Evolutionary conservation across 1,284 basidiomycete species (phyloP).

Genomic region (Stygiomarasmius scandens): DNA sequence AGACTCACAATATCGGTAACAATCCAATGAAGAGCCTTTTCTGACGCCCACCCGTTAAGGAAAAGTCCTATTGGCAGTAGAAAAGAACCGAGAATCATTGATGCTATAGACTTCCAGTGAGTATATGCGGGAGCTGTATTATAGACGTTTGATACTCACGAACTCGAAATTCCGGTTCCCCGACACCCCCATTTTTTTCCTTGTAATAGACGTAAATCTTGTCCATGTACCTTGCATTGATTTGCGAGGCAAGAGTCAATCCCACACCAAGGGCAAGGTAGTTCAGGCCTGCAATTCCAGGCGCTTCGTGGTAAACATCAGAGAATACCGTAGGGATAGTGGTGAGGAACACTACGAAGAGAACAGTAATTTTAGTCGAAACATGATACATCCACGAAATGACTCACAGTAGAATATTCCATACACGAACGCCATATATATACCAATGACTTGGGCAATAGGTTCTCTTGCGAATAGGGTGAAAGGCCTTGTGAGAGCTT

Average conservation of each 20-base stretch:
- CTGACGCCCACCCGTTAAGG: constrained; percentile 63
- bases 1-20: constrained; percentile 52
- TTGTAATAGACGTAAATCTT: constrained; percentile 20
- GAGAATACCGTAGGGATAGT: constrained; percentile 12
- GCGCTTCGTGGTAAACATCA: constrained; percentile 1
- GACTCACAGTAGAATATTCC: constrained; percentile 28
- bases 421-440: constrained; percentile 22
- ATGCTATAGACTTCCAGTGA: constrained; percentile 37
- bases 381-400: background rate
- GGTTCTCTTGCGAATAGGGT: constrained; percentile 16
- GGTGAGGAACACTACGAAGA: constrained; percentile 14
- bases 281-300: constrained; percentile 4
- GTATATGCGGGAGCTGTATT: background rate
- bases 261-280: constrained; percentile 12
- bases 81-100: constrained; percentile 60
- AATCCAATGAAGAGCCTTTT: constrained; percentile 59
- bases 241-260: constrained; percentile 42
- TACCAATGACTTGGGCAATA: constrained; percentile 19
- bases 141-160: constrained; percentile 19
- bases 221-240: constrained; percentile 23
- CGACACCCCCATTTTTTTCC: constrained; percentile 14
- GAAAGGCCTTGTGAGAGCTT: constrained; percentile 20
- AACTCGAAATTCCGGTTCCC: constrained; percentile 17
- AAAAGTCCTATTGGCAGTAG: constrained; percentile 58
- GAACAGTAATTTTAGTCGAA: background rate